These are phyloP conservation scores for Corynascus novoguineensis DNA, from an alignment of 495 filamentous ascomycete genomes.

Conservation along the genomic window DNA sequence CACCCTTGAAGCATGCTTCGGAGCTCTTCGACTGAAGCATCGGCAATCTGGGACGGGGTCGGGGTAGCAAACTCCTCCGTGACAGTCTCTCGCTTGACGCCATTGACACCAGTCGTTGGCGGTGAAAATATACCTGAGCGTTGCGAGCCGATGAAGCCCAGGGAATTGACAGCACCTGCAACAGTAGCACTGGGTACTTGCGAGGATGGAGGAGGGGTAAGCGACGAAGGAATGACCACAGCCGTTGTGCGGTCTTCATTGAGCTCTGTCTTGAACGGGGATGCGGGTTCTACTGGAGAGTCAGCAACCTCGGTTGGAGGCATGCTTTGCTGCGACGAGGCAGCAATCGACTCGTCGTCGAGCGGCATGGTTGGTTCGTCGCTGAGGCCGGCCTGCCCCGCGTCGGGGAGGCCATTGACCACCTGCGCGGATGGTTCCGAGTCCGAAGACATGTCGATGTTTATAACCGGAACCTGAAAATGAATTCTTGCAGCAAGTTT, in stretches of 20 bases:
- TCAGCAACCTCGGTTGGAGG: conserved; percentile 40
- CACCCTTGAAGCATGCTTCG: conserved; percentile 48
- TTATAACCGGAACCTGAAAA: neutral
- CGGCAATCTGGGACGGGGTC: conserved; percentile 58
- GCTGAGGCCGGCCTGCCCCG: conserved; percentile 21
- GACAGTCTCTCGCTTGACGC: conserved; percentile 45
- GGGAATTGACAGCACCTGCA: conserved; percentile 29
- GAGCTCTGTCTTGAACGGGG: conserved; percentile 36
- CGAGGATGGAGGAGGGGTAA: conserved; percentile 73
- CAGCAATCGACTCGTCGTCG: conserved; percentile 27
- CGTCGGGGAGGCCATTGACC: conserved; percentile 25
- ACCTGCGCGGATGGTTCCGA: conserved; percentile 24
- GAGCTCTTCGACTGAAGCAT: conserved; percentile 53
- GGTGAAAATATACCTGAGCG: conserved; percentile 47
- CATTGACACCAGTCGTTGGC: conserved; percentile 51
- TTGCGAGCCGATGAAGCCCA: conserved; percentile 43
- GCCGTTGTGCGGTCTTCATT: conserved; percentile 34
- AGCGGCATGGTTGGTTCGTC: conserved; percentile 39
- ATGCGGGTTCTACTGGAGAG: conserved; percentile 35
- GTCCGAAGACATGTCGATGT: conserved; percentile 20
- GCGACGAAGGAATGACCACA: conserved; percentile 43
- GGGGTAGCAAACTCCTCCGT: conserved; percentile 52
- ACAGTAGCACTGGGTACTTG: conserved; percentile 47
- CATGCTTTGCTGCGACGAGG: conserved; percentile 40
- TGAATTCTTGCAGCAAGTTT: neutral